Base-by-base conservation (phyloP, 1,284 basidiomycete genomes). In the Apiotrichum veenhuisii region DNA sequence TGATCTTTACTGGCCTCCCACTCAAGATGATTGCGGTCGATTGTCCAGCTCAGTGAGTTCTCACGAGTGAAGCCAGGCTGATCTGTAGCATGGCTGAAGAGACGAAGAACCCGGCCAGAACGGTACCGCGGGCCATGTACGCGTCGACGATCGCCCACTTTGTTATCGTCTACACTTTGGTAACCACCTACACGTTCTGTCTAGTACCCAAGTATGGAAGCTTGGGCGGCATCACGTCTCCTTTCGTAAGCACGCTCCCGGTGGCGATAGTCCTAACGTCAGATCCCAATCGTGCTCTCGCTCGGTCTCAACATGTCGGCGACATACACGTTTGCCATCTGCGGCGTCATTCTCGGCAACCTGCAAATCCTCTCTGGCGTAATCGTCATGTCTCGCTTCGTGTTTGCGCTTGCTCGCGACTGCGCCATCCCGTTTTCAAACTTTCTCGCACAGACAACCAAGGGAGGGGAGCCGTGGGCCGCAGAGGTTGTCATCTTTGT, bases 391-490 rank as follows among this genome's bases (percentile, higher is more conserved):
- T 71, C 71, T 5, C 64, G 74, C 46, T 74, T 73, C 65, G 62
- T 76, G 20, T 76, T 73, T 49, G 65, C 71, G 22, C 59, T 73
- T 9, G 72, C 72, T 14, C 61, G 73, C 45, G 73, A 75, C 44
- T 70, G 74, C 27, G 72, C 68, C 15, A 62, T 74, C 50, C 74
- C 74, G 0, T 74, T 73, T 51, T 46, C 52, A 2, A 40, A 22
- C 3, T n/a, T 30, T 5, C 27, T 53, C 8, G 44, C 10, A 11
- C 46, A 41, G 27, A 53, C 52, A 1, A n/a, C 20, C 42, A 42
- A 42, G 40, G 30, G 33, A 11, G 26, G 42, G 37, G 46, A 46
- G 37, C 38, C 49, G 3, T 44, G 36, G 33, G 37, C 37, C 9
- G 41, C 36, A 18, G 37, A 25, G 20, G 9, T 25, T 14, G 14